Evolutionary conservation across 225 moss, liverwort and hornwort genomes (phyloP).

Genomic region (Asterella californica): DNA sequence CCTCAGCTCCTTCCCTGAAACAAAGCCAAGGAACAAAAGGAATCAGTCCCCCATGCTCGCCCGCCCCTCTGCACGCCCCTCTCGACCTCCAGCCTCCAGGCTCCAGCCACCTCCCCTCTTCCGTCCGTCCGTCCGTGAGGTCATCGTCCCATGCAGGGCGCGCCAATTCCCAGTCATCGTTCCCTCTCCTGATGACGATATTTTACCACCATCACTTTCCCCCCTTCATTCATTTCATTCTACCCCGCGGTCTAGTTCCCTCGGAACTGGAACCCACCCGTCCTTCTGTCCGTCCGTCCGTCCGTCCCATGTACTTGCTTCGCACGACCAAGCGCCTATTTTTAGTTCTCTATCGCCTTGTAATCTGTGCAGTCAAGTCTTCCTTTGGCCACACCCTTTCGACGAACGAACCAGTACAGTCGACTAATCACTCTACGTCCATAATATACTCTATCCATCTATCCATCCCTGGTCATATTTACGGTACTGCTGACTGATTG

Average conservation of each 20-base stretch:
- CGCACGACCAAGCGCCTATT: background rate
- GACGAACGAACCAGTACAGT: background rate
- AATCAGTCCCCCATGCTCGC: background rate
- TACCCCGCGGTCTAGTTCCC: too few relatives aligned
- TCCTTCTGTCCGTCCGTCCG: background rate
- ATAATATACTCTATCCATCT: background rate
- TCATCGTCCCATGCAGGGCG: background rate
- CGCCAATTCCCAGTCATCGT: constrained; percentile 8
- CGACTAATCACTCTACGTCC: background rate
- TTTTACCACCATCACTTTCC: too few relatives aligned
- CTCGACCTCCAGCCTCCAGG: too few relatives aligned
- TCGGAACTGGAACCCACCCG: background rate
- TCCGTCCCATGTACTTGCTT: background rate
- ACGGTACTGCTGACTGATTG: too few relatives aligned
- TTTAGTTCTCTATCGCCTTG: constrained; percentile 1
- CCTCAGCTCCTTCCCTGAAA: background rate
- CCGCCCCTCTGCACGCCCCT: too few relatives aligned
- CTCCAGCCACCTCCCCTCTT: background rate
- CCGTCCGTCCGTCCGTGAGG: background rate
- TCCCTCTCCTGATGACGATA: background rate
- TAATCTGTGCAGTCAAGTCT: constrained; percentile 5
- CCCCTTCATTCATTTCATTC: too few relatives aligned
- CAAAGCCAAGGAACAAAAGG: background rate
- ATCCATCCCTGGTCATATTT: background rate
- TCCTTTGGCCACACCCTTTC: background rate